Evolutionary conservation across 768 basidiomycete genomes (phyloP).

Genomic region (Boletus tomentosulus): DNA sequence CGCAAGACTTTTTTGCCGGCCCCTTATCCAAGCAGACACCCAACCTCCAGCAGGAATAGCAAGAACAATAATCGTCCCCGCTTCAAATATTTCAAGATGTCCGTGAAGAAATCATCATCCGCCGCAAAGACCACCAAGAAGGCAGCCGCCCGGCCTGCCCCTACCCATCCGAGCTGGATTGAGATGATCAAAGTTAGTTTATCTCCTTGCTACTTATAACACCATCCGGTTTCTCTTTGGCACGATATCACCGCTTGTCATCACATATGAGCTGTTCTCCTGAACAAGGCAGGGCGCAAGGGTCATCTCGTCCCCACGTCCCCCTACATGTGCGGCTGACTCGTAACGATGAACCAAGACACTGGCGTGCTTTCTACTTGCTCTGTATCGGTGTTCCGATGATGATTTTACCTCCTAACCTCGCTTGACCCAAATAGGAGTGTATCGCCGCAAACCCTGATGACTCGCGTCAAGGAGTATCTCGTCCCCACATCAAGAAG

Average conservation of each 20-base stretch:
- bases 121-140: constrained; percentile 42
- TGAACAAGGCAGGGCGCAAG: constrained; percentile 41
- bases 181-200: constrained; percentile 77
- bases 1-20: constrained; percentile 20
- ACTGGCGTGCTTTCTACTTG: not conserved
- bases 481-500: constrained; percentile 93
- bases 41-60: constrained; percentile 11
- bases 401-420: constrained; percentile 19
- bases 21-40: constrained; percentile 13
- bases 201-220: constrained; percentile 6
- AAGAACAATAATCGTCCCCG: constrained; percentile 12
- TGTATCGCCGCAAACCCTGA: constrained; percentile 72
- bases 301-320: constrained; percentile 20
- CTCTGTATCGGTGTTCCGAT: constrained; percentile 8
- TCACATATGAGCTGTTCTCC: constrained; percentile 10
- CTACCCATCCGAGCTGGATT: constrained; percentile 52
- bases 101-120: constrained; percentile 43
- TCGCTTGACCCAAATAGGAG: constrained; percentile 51
- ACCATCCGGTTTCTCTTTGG: constrained; percentile 12
- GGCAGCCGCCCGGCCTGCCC: constrained; percentile 28
- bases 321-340: constrained; percentile 12
- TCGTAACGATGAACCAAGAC: constrained; percentile 4
- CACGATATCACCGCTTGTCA: constrained; percentile 1
- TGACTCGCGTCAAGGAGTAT: constrained; percentile 79
- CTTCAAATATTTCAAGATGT: constrained; percentile 26